These are phyloP conservation scores for Tolypocladium guangdongense DNA, from an alignment of 2,329 filamentous ascomycete species.

Conservation along the genomic window DNA sequence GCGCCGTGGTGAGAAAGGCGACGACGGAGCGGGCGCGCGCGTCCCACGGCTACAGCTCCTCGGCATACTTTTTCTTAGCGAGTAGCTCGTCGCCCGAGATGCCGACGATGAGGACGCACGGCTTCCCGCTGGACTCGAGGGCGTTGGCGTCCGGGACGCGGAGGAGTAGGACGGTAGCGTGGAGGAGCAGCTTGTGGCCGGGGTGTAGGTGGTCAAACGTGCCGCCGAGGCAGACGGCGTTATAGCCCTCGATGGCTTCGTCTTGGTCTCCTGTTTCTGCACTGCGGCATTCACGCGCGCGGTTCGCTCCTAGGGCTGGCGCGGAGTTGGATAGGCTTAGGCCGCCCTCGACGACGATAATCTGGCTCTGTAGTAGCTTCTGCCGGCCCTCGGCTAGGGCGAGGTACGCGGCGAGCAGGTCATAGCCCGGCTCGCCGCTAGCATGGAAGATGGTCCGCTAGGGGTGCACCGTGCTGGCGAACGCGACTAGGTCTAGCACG, in stretches of 20 bases:
- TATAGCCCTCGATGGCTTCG: slow-evolving; percentile 11
- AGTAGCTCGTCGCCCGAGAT: slow-evolving; percentile 83
- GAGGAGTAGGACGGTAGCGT: slow-evolving; percentile 64
- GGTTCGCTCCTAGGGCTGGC: background rate
- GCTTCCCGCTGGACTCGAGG: slow-evolving; percentile 9
- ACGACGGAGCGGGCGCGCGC: slow-evolving; percentile 58
- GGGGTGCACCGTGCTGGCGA: slow-evolving; percentile 40
- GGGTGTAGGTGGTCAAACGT: slow-evolving; percentile 95
- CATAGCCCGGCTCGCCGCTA: slow-evolving; percentile 52
- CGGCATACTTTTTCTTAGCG: slow-evolving; percentile 77
- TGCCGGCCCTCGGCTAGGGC: slow-evolving; percentile 34
- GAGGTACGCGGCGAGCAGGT: slow-evolving; percentile 40
- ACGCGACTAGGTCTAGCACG: slow-evolving; percentile 38
- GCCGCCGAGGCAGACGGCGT: slow-evolving; percentile 65
- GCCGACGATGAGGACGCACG: slow-evolving; percentile 62
- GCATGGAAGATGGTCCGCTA: slow-evolving; percentile 59
- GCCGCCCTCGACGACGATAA: slow-evolving; percentile 41
- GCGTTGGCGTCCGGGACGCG: slow-evolving; percentile 34
- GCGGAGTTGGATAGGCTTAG: slow-evolving; percentile 26
- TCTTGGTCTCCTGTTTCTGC: background rate
- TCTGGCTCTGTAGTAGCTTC: slow-evolving; percentile 35
- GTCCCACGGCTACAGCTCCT: slow-evolving; percentile 72
- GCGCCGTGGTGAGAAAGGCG: slow-evolving; percentile 60
- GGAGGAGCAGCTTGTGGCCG: slow-evolving; percentile 90
- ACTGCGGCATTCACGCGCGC: background rate